Evolutionary conservation across 2,329 filamentous ascomycete species (phyloP).

Genomic region (Monosporascus sp.): DNA sequence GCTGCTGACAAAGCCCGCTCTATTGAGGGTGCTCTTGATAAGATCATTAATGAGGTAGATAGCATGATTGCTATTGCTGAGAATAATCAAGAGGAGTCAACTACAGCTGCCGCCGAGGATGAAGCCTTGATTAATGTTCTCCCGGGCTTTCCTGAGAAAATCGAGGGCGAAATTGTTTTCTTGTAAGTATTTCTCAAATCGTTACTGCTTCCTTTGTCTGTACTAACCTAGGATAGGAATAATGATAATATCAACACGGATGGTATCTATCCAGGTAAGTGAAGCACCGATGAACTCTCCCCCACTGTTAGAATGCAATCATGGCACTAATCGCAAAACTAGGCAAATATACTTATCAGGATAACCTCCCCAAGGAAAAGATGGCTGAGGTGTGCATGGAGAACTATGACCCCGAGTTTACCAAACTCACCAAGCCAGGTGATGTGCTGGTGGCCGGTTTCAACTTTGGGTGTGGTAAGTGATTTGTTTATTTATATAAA

Average conservation of each 20-base stretch:
- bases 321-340: neutral
- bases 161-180: conserved; percentile 67
- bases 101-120: conserved; percentile 20
- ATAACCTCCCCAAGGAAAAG: conserved; percentile 65
- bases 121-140: conserved; percentile 68
- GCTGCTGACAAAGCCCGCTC: conserved; percentile 60
- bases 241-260: conserved; percentile 67
- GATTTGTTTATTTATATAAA: no score
- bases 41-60: conserved; percentile 6
- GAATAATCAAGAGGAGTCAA: neutral
- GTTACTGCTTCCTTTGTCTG: no score
- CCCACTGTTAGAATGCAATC: no score
- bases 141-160: conserved; percentile 76
- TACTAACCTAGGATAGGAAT: no score
- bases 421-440: no score
- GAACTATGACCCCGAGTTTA: conserved; percentile 65
- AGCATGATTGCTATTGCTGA: conserved; percentile 3
- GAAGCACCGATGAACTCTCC: conserved; percentile 31
- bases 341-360: conserved; percentile 85
- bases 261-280: conserved; percentile 81
- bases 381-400: conserved; percentile 92
- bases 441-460: no score
- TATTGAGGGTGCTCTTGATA: conserved; percentile 53
- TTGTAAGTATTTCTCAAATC: neutral
- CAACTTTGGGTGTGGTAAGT: no score